Evolutionary conservation across 139 green algal genomes (phyloP).

Genomic region (Spirogloea muscicola): DNA sequence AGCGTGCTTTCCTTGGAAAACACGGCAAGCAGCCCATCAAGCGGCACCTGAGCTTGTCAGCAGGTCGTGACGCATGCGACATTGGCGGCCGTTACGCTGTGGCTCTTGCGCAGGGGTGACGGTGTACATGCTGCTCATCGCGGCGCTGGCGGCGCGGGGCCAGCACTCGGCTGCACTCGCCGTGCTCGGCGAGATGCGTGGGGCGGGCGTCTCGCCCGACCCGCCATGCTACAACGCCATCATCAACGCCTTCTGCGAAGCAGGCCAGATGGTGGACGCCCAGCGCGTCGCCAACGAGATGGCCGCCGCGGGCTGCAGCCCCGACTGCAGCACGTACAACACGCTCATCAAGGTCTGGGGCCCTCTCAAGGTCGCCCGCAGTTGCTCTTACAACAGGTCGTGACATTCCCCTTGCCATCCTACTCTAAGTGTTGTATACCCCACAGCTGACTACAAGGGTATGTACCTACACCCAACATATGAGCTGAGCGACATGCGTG

Average conservation of each 20-base stretch:
- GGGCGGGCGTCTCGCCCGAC: constrained; percentile 16
- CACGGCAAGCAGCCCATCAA: too few relatives aligned
- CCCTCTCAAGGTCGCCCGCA: not conserved
- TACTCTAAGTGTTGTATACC: too few relatives aligned
- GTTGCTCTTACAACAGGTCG: not conserved
- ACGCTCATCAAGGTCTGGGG: constrained; percentile 31
- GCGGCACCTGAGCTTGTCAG: too few relatives aligned
- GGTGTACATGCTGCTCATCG: constrained; percentile 14
- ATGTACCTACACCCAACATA: not conserved
- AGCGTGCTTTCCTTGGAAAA: too few relatives aligned
- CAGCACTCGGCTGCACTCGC: not conserved
- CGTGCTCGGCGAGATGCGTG: constrained; percentile 21
- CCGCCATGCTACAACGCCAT: constrained; percentile 11
- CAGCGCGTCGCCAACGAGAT: not conserved
- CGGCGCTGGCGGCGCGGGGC: not conserved
- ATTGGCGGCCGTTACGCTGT: too few relatives aligned
- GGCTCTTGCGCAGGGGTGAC: not conserved
- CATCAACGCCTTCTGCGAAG: constrained; percentile 2
- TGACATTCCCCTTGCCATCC: too few relatives aligned
- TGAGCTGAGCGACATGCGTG: too few relatives aligned
- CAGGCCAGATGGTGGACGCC: constrained; percentile 17
- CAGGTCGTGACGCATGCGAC: too few relatives aligned
- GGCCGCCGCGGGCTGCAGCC: not conserved
- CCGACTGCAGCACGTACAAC: constrained; percentile 15
- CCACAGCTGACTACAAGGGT: too few relatives aligned